Conservation (phyloP, 176 grass and related monocot genomes). For the sorghum (Sorghum bicolor) region DNA sequence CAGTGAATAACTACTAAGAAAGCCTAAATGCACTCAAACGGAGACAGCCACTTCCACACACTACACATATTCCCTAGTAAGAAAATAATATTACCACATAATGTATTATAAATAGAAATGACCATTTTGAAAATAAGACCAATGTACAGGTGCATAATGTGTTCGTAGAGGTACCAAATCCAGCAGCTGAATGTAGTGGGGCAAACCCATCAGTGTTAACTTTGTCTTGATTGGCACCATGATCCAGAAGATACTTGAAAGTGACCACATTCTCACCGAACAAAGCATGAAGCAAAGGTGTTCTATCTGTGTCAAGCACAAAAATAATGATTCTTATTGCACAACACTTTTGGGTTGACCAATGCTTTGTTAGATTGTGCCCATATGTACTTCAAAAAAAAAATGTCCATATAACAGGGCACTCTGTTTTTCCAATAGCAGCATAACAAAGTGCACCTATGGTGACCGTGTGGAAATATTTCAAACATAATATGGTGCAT, state of each 20-base stretch:
- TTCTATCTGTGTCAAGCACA: constrained; percentile 30
- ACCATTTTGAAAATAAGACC: not conserved
- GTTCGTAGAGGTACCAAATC: constrained; percentile 21
- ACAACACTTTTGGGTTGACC: not conserved
- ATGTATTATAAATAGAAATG: not conserved
- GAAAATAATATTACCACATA: not conserved
- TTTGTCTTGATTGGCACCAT: constrained; percentile 39
- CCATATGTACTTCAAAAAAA: not conserved
- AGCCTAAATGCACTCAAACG: not conserved
- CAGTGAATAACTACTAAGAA: not conserved
- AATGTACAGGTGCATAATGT: not conserved
- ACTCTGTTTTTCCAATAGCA: not conserved
- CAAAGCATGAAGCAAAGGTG: constrained; percentile 40
- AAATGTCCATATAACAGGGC: not conserved
- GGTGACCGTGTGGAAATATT: not conserved
- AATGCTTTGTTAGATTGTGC: not conserved
- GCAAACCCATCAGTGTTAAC: constrained; percentile 20
- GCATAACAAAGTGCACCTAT: too few relatives aligned
- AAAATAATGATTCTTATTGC: not conserved
- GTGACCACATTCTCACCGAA: not conserved
- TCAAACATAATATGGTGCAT: not conserved
- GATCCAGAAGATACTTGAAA: constrained; percentile 47
- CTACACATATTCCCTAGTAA: not conserved
- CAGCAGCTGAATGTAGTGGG: constrained; percentile 41
- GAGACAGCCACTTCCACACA: not conserved